phyloP scores from a whole-genome alignment of 2,329 filamentous ascomycete genomes.

The Diaporthe citrichinensis region DNA sequence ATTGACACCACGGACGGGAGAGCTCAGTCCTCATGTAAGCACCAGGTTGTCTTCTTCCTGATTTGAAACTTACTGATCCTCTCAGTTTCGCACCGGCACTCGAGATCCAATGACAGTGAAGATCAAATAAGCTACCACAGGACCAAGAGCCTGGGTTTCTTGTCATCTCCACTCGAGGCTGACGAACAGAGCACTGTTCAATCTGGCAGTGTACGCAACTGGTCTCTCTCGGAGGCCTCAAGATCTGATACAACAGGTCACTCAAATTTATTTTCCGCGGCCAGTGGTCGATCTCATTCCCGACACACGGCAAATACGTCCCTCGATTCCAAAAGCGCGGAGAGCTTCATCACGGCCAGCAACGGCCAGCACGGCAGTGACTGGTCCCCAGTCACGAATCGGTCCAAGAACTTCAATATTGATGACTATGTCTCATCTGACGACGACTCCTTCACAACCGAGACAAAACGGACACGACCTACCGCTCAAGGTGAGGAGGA shows the following conservation, averaged over 20 bases:
- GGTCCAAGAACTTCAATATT: conserved; percentile 51
- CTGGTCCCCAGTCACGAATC: conserved; percentile 34
- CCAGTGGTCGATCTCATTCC: conserved; percentile 53
- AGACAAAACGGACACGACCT: conserved; percentile 30
- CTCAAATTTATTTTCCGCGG: conserved; percentile 53
- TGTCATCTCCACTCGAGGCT: conserved; percentile 50
- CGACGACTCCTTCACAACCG: conserved; percentile 51
- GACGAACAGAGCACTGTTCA: conserved; percentile 54
- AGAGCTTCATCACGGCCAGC: conserved; percentile 40
- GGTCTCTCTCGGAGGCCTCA: conserved; percentile 59
- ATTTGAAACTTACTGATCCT: neutral
- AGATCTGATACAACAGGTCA: conserved; percentile 56
- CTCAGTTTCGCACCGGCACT: conserved; percentile 25
- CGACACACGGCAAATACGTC: conserved; percentile 62
- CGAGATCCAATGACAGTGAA: conserved; percentile 29
- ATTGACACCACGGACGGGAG: neutral
- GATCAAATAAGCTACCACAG: conserved; percentile 45
- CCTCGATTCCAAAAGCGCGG: conserved; percentile 52
- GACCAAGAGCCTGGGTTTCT: conserved; percentile 44
- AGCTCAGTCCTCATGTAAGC: conserved; percentile 32
- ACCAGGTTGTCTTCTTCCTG: neutral
- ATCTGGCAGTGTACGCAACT: conserved; percentile 55
- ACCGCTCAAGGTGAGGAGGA: conserved; percentile 53
- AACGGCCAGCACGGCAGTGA: conserved; percentile 37
- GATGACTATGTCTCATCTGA: conserved; percentile 57